These are phyloP conservation scores for Rhizopus arrhizus DNA, from an alignment of 371 early-diverging fungal species.

Conservation along the genomic window DNA sequence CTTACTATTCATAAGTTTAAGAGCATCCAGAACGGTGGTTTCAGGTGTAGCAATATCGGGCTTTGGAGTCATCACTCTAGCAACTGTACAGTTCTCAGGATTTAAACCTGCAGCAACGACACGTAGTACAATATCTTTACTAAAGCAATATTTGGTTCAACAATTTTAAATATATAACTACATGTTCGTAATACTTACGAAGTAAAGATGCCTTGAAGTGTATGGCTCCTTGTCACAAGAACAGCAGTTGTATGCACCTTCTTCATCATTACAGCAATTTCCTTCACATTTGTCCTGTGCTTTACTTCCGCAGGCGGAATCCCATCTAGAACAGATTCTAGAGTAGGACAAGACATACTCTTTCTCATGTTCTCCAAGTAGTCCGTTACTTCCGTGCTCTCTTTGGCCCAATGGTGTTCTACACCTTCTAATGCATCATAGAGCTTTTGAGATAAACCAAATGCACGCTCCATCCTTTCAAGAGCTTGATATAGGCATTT, in stretches of 20 bases:
- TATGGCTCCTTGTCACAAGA: slow-evolving; percentile 77
- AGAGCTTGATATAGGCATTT: slow-evolving; percentile 91
- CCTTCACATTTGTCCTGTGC: slow-evolving; percentile 81
- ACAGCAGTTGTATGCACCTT: slow-evolving; percentile 87
- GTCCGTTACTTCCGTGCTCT: slow-evolving; percentile 52
- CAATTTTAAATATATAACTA: too few species aligned
- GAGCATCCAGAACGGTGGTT: slow-evolving; percentile 85
- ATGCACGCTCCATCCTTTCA: slow-evolving; percentile 88
- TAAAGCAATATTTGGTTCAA: neutral
- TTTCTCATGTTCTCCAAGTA: slow-evolving; percentile 76
- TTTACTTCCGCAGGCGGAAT: slow-evolving; percentile 75
- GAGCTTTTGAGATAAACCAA: slow-evolving; percentile 77
- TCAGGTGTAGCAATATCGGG: slow-evolving; percentile 84
- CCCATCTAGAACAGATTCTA: slow-evolving; percentile 77
- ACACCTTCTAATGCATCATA: slow-evolving; percentile 89
- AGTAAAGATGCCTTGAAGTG: slow-evolving; percentile 89
- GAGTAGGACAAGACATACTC: slow-evolving; percentile 86
- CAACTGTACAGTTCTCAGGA: slow-evolving; percentile 84
- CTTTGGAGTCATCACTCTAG: slow-evolving; percentile 95
- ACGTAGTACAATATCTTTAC: slow-evolving; percentile 86
- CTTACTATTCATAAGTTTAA: slow-evolving; percentile 87
- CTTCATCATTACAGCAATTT: slow-evolving; percentile 90
- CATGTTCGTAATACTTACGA: slow-evolving; percentile 18
- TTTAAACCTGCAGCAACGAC: slow-evolving; percentile 91
- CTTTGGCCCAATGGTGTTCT: slow-evolving; percentile 67